These are phyloP conservation scores for Dictyostelium purpureum DNA, from an alignment of 78 protist species.

Conservation along the genomic window DNA sequence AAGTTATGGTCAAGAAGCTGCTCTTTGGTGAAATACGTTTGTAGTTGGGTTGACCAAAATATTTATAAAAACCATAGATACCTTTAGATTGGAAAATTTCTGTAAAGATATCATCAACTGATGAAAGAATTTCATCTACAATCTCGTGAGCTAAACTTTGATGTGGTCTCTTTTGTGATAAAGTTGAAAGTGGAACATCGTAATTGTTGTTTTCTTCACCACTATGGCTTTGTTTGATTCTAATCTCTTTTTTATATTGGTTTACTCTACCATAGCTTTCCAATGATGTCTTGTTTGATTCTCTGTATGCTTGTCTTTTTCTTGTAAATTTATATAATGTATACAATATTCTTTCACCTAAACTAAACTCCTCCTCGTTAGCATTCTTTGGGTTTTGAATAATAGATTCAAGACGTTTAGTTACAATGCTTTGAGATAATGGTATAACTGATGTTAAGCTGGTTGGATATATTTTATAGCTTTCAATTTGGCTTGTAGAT, in stretches of 20 bases:
- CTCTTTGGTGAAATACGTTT: background rate
- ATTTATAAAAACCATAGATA: background rate
- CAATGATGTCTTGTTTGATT: background rate
- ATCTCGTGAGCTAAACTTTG: background rate
- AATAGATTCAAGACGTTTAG: background rate
- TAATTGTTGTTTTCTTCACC: background rate
- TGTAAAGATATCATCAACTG: background rate
- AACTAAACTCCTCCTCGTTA: background rate
- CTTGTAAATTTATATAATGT: background rate
- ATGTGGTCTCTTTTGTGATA: background rate
- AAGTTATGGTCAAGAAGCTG: background rate
- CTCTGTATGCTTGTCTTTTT: background rate
- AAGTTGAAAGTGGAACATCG: background rate
- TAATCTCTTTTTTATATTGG: background rate
- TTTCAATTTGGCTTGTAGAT: background rate
- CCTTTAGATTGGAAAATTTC: background rate
- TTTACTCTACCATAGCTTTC: background rate
- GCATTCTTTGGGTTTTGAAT: background rate
- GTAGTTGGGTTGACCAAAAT: background rate
- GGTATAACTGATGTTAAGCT: background rate
- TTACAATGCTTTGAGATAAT: background rate
- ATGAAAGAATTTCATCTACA: background rate
- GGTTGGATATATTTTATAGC: conserved; percentile 20
- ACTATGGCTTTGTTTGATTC: background rate
- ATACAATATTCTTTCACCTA: background rate